Evolutionary conservation across 1,284 basidiomycete genomes (phyloP), one percentile per base, ranked within the genome.

Genomic region (Mycena sp.): DNA sequence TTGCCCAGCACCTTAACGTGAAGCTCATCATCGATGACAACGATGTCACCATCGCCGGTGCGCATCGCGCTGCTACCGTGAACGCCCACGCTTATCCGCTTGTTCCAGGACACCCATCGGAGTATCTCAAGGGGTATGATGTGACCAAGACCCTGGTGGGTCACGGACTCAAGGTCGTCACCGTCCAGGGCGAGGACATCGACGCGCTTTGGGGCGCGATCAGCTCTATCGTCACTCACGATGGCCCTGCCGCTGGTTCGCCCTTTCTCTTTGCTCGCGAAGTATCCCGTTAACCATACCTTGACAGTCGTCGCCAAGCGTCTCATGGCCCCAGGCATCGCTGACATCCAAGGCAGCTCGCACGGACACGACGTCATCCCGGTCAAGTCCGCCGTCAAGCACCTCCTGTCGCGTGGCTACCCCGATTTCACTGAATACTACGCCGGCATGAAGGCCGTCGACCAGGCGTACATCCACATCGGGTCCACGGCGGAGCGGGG

Each of bases 21-120:
- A 95, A 95, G 77, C 80, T 95, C 55, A 78, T 95, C 75, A 89
- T 95, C 68, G 93, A 95, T 69, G 92, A 94, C 77, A 95, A 95
- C 77, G 88, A 94, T 73, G 92, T 94, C 67, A 94, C 92, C 9
- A 94, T 94, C 64, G 88, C 92, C 23, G 62, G 92, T n/a, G n/a
- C n/a, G n/a, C n/a, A n/a, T n/a, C n/a, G n/a, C n/a, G n/a, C n/a
- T n/a, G n/a, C n/a, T n/a, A n/a, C n/a, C n/a, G n/a, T n/a, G n/a
- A n/a, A n/a, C n/a, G n/a, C n/a, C n/a, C n/a, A n/a, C n/a, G n/a
- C n/a, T n/a, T n/a, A n/a, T n/a, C n/a, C n/a, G n/a, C n/a, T n/a
- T n/a, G n/a, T n/a, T n/a, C n/a, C n/a, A n/a, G n/a, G n/a, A 0
- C 93, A 95, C 73, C 93, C 93, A 3, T 93, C 91, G 17, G 77